These are phyloP conservation scores for Apiospora pterosperma DNA, from an alignment of 2,329 filamentous ascomycete species.

Conservation along the genomic window DNA sequence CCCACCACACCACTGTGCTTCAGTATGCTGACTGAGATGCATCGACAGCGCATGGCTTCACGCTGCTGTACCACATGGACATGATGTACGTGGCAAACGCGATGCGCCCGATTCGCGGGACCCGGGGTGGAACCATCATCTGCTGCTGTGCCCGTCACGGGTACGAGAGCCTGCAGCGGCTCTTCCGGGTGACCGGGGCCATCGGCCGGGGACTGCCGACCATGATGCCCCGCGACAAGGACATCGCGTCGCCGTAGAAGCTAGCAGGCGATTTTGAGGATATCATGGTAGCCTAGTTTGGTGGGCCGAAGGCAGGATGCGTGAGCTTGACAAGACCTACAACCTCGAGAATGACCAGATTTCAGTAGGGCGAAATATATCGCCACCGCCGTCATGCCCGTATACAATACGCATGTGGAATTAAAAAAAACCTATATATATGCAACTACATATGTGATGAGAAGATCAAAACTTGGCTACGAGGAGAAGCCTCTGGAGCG, in stretches of 20 bases:
- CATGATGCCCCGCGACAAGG: slow-evolving; percentile 31
- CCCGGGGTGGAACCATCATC: slow-evolving; percentile 30
- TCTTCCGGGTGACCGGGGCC: slow-evolving; percentile 32
- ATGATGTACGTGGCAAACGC: slow-evolving; percentile 37
- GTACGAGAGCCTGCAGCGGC: slow-evolving; percentile 30
- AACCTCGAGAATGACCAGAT: too few species aligned
- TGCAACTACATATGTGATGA: neutral
- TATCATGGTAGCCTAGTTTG: too few species aligned
- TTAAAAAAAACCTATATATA: too few species aligned
- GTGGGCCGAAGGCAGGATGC: too few species aligned
- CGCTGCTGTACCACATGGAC: slow-evolving; percentile 36
- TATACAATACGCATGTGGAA: too few species aligned
- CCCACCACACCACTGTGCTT: slow-evolving; percentile 32
- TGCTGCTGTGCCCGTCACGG: slow-evolving; percentile 35
- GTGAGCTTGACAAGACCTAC: too few species aligned
- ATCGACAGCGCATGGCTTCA: slow-evolving; percentile 36
- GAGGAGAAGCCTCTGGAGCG: neutral
- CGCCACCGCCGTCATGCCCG: too few species aligned
- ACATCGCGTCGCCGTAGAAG: slow-evolving; percentile 28
- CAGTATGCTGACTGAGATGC: slow-evolving; percentile 22
- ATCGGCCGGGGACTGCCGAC: slow-evolving; percentile 31
- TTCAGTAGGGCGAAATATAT: too few species aligned
- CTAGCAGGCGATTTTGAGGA: slow-evolving; percentile 31
- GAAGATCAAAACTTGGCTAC: neutral
- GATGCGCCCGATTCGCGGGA: slow-evolving; percentile 24